Conservation (phyloP, 306 rosid species). For the Oemleria cerasiformis region DNA sequence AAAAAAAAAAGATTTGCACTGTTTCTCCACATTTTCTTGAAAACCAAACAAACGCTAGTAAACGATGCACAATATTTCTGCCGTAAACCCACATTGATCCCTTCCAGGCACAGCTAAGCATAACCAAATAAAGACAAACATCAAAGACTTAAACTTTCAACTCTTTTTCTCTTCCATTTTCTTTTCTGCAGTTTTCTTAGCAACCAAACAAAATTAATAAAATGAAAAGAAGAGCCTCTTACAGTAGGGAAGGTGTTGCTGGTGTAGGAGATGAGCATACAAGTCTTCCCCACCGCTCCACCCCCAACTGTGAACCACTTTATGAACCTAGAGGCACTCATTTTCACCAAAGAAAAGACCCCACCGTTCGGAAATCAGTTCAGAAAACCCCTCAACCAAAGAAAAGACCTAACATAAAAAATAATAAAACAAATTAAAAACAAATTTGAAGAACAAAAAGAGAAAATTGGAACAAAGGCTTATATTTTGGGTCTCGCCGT, state of each 20-base stretch:
- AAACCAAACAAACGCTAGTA: conserved; percentile 23
- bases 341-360: too few relatives aligned
- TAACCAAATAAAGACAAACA: conserved; percentile 20
- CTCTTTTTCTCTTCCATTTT: not conserved
- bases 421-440: not conserved
- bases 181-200: too few relatives aligned
- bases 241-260: conserved; percentile 98
- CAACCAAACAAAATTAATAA: conserved; percentile 17
- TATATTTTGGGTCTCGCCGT: too few relatives aligned
- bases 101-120: conserved; percentile 4
- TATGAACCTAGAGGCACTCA: conserved; percentile 94
- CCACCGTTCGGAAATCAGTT: too few relatives aligned
- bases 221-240: conserved; percentile 1
- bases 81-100: not conserved
- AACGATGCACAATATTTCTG: not conserved
- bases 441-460: too few relatives aligned
- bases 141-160: conserved; percentile 14
- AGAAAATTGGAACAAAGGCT: too few relatives aligned
- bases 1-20: not conserved
- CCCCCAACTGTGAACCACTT: conserved; percentile 97
- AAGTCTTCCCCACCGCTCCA: conserved; percentile 96
- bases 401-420: not conserved
- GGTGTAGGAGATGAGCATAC: too few relatives aligned
- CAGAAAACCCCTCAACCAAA: conserved; percentile 39
- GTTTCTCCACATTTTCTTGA: not conserved